Base-by-base conservation (phyloP, 1,284 basidiomycete species). In the Hymenochaete sp. region DNA sequence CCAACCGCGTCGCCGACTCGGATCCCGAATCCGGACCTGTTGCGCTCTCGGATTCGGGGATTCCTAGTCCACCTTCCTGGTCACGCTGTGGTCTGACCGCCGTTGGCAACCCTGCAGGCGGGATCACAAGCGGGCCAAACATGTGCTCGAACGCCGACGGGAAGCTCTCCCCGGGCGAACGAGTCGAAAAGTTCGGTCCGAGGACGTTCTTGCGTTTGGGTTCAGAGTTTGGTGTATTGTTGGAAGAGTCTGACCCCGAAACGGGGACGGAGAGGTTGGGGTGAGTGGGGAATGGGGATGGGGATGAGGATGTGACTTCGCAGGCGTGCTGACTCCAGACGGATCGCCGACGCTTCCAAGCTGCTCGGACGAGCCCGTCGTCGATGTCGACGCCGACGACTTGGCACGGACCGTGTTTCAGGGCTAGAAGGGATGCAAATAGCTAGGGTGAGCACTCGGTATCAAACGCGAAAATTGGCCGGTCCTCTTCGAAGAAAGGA, bases 341-440 rank as follows among this genome's bases (percentile, higher is more conserved):
- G 0, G 69, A 64, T 35, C 79, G 67, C 38, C 82, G 62, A 38
- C 77, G 68, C 48, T 75, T 73, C 82, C 84, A 87, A 3, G 88
- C 85, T 2, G 67, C 70, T 22, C 77, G 68, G 26, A 89, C 67
- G 28, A 92, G 70, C 1, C 69, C 67, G 21, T 78, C 71, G 59
- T 90, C 88, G 38, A 92, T 83, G 57, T 92, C 88, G 0, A 92
- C 83, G 1, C 86, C 87, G 18, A 81, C 64, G 9, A 88, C 80
- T 51, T 67, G 70, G n/a, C 55, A 56, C 3, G 85, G 79, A 5
- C 69, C 69, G 58, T 70, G 70, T 1, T 61, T 60, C 56, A 87
- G 86, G 18, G 81, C 86, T 86, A 47, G n/a, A n/a, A n/a, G n/a
- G n/a, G n/a, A n/a, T n/a, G n/a, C n/a, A n/a, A n/a, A n/a, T n/a